Conservation (phyloP, 2,329 filamentous ascomycete species). For the Diaporthe australafricana region DNA sequence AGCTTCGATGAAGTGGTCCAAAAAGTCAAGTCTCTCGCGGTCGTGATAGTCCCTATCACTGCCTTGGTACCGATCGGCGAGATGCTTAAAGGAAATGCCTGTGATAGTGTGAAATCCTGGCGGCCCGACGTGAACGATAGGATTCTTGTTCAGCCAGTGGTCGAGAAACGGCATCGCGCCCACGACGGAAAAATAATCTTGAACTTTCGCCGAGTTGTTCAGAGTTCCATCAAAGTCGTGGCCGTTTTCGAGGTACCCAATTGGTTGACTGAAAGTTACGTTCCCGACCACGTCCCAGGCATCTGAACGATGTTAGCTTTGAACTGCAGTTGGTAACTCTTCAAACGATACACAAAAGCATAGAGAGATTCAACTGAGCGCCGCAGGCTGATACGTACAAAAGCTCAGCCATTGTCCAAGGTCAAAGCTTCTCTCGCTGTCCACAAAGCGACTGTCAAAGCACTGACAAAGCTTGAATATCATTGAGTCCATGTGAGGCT, state of each 20-base stretch:
- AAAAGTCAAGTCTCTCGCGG: slow-evolving; percentile 47
- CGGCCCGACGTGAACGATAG: slow-evolving; percentile 48
- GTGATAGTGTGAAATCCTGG: slow-evolving; percentile 46
- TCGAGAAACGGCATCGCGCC: slow-evolving; percentile 49
- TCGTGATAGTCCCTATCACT: slow-evolving; percentile 44
- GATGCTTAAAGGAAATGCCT: slow-evolving; percentile 44
- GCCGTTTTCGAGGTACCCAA: slow-evolving; percentile 54
- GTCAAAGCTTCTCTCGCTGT: slow-evolving; percentile 34
- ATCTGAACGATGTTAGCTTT: slow-evolving; percentile 6
- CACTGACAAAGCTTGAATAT: slow-evolving; percentile 46
- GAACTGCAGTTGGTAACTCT: too few species aligned
- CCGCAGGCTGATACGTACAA: neutral
- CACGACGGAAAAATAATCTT: slow-evolving; percentile 46
- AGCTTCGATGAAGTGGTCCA: slow-evolving; percentile 55
- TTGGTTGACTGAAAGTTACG: slow-evolving; percentile 52
- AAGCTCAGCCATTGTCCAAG: slow-evolving; percentile 3
- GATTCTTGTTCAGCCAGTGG: slow-evolving; percentile 53
- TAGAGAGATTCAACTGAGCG: accelerated
- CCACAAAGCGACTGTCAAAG: slow-evolving; percentile 46
- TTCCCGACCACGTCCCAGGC: slow-evolving; percentile 56
- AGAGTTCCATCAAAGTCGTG: slow-evolving; percentile 53
- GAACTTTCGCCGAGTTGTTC: slow-evolving; percentile 41
- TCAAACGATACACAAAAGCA: too few species aligned
- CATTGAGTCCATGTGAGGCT: slow-evolving; percentile 47
- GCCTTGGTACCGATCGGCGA: slow-evolving; percentile 45